A percentile compares a stretch with the other conserved stretches of the same genome.
These are phyloP conservation scores for Pouteria glomerata DNA, from an alignment of 148 eudicot genomes.

Conservation along the genomic window DNA sequence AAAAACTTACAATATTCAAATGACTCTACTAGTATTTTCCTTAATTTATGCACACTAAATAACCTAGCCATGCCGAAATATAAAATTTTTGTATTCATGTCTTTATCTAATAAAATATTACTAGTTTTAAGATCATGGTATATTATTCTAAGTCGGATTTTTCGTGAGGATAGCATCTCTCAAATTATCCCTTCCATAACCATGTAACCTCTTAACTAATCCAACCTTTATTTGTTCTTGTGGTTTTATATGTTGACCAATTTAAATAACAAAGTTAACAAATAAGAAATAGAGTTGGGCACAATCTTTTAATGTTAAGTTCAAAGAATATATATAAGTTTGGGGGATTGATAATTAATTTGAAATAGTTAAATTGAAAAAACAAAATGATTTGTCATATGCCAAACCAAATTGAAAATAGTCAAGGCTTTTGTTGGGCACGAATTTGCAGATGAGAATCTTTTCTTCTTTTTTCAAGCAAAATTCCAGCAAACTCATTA, in stretches of 20 bases:
- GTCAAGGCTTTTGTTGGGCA: too few species aligned
- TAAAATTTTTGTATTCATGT: slow-evolving; percentile 29
- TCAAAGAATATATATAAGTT: too few species aligned
- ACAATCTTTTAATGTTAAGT: too few species aligned
- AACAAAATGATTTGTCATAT: too few species aligned
- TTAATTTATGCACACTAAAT: slow-evolving; percentile 25
- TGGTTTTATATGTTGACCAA: slow-evolving; percentile 8
- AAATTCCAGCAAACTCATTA: slow-evolving; percentile 33
- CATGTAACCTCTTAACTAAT: slow-evolving; percentile 24
- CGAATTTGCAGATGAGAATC: slow-evolving; percentile 33
- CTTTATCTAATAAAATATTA: too few species aligned
- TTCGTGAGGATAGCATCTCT: slow-evolving; percentile 28
- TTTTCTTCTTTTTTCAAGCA: too few species aligned
- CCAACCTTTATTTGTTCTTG: slow-evolving; percentile 9
- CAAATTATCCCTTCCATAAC: slow-evolving; percentile 20
- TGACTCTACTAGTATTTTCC: slow-evolving; percentile 25
- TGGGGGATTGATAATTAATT: too few species aligned
- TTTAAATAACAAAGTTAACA: neutral
- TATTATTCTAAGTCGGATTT: slow-evolving; percentile 27
- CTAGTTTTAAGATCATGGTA: slow-evolving; percentile 31
- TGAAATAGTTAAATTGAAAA: too few species aligned
- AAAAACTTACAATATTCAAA: slow-evolving; percentile 35
- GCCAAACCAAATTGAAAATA: slow-evolving; percentile 18
- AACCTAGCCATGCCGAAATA: slow-evolving; percentile 35
- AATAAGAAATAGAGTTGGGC: too few species aligned